Evolutionary conservation across 768 basidiomycete genomes (phyloP), one percentile per base, ranked within the genome.

Genomic region (Lactifluus echinatus): DNA sequence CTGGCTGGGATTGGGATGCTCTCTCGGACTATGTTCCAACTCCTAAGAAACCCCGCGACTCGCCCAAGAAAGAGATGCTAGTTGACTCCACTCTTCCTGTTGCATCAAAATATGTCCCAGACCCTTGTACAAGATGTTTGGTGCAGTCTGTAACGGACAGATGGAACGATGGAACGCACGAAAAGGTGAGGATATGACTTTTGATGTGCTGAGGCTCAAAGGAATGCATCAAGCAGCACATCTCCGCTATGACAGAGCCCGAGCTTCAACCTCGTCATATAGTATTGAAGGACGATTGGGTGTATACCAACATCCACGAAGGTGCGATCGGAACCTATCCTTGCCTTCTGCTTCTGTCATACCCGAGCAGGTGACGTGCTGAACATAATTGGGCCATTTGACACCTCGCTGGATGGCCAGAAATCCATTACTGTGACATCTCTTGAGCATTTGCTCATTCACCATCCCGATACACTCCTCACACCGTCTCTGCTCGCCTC

Each of bases 391-490:
- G 88, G 88, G 12, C 42, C 63, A 4, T 74, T 71, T 63, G 40
- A 51, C 31, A 57, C 31, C 67, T 71, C 63, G 31, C 56, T 65
- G 2, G 45, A 70, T 7, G 50, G 53, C 15, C 31, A 61, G 44
- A 49, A 48, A 49, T 63, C 69, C 3, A 85, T 91, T 29, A 69
- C 72, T 1, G 76, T 96, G 45, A 82, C 82, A 2, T 77, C 83
- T 29, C 76, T 76, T 52, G 66, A 78, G 10, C 85, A 92, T 62
- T 73, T 88, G 47, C 72, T 98, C 55, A 84, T 98, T 61, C 85
- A 86, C 48, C 93, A 98, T 65, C 95, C 95, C 5, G 95, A 99
- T 70, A 72, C 91, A 45, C 85, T 99, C 40, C 70, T 97, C 47
- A 94, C 96, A 2, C 87, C 93, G 24, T 96, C 95, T 0, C 81